A percentile compares a stretch with the other conserved stretches of the same genome.
phyloP scores from a whole-genome alignment of 176 grass and related monocot species.

The Triticum timopheevii region DNA sequence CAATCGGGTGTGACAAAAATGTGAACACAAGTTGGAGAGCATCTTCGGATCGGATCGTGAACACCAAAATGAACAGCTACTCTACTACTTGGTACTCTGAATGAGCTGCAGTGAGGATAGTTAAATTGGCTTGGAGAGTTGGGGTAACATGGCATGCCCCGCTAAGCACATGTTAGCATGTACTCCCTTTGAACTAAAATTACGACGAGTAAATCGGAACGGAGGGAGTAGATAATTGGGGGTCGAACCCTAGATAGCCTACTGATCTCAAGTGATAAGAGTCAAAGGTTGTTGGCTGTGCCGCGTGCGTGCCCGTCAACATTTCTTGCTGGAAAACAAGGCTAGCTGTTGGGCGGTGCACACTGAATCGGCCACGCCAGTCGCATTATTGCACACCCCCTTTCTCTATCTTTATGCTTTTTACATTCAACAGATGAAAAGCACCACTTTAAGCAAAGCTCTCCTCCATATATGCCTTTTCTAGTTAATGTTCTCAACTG shows the following conservation, averaged over 20 bases:
- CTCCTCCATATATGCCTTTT: background rate
- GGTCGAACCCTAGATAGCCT: background rate
- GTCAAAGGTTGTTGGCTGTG: slow-evolving; percentile 35
- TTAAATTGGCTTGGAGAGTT: background rate
- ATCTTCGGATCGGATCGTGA: slow-evolving; percentile 10
- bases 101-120: background rate
- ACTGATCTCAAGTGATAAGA: slow-evolving; percentile 5
- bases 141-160: slow-evolving; percentile 16
- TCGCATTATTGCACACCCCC: background rate
- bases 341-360: background rate
- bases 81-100: background rate
- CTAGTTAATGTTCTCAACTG: background rate
- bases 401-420: background rate
- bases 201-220: too few relatives aligned
- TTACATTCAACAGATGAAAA: background rate
- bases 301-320: slow-evolving; percentile 27
- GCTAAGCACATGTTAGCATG: slow-evolving; percentile 11
- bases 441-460: background rate
- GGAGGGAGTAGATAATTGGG: background rate
- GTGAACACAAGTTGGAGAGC: background rate
- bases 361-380: background rate
- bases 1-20: background rate
- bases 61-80: background rate
- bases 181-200: too few relatives aligned
- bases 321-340: background rate